Evolutionary conservation across 179 eudicot genomes (phyloP), one percentile per base, ranked within the genome.

Genomic region (Patellifolia procumbens): DNA sequence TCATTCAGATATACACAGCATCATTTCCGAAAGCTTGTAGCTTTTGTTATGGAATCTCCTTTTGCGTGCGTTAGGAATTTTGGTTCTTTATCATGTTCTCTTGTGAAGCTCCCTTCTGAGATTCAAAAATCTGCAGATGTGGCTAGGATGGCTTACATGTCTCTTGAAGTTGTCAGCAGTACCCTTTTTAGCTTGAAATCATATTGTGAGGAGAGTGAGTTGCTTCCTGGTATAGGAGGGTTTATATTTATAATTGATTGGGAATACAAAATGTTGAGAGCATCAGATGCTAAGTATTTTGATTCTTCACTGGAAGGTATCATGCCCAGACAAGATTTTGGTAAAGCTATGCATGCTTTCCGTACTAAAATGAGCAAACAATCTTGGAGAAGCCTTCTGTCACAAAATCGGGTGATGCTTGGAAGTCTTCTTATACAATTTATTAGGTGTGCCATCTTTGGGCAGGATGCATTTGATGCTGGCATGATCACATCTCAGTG

Each of bases 101-200:
- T 74, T 10, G 76, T 65, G 67, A 78, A 83, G 74, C 63, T 73
- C 63, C 68, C 86, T 69, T 58, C 72, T 62, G 84, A 77, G 52
- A 68, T 72, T 73, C 79, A 66, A 70, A 76, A 83, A 65, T 83
- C 76, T 69, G 59, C 28, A 24, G 76, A 77, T 76, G 84, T 87
- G 75, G 79, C 81, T 72, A 86, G 82, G 75, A 85, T 82, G 91
- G 94, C 97, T 78, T 83, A 76, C 73, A 86, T 88, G 84, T 89
- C 98, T 55, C 85, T 91, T 67, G 88, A 89, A 74, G 88, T 93
- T 76, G 88, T 95, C 82, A 83, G 80, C 35, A 86, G 88, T 64
- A 86, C 90, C 85, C 81, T 80, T 74, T 91, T 84, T 82, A 82
- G 85, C 83, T 78, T 91, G 78, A 84, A 77, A 72, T 81, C 86